Evolutionary conservation across 176 grass and related monocot species (phyloP).

Genomic region (Alloteropsis semialata): DNA sequence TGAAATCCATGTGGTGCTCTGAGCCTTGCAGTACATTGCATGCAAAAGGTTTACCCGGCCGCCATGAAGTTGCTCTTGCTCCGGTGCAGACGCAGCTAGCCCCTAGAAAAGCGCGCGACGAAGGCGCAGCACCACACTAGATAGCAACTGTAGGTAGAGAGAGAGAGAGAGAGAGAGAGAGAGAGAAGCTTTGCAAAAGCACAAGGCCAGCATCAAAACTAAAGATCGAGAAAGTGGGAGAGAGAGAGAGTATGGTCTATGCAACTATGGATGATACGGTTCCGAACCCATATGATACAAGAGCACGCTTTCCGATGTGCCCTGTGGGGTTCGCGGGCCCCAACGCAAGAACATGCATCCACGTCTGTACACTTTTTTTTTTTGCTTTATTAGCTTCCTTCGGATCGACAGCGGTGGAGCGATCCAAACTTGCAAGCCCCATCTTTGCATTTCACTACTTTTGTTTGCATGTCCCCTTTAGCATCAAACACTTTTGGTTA

Average conservation of each 20-base stretch:
- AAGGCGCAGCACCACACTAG: slow-evolving; percentile 11
- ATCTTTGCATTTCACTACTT: background rate
- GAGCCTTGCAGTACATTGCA: slow-evolving; percentile 2
- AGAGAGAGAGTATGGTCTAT: background rate
- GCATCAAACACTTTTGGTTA: slow-evolving; percentile 32
- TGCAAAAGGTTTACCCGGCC: background rate
- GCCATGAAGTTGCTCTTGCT: no score
- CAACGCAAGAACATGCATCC: slow-evolving; percentile 20
- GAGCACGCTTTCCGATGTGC: slow-evolving; percentile 41
- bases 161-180: background rate
- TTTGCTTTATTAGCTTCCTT: slow-evolving; percentile 22
- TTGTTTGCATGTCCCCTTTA: background rate
- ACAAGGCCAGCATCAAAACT: slow-evolving; percentile 15
- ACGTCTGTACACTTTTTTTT: background rate
- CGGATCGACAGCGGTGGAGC: slow-evolving; percentile 10
- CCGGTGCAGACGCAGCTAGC: background rate
- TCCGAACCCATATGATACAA: slow-evolving; percentile 24
- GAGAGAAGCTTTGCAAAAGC: slow-evolving; percentile 11
- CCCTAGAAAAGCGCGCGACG: slow-evolving; percentile 13
- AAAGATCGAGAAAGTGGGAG: background rate
- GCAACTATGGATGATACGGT: slow-evolving; percentile 7
- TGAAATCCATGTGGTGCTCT: slow-evolving; percentile 18
- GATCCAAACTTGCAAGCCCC: slow-evolving; percentile 35
- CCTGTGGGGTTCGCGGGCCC: slow-evolving; percentile 20
- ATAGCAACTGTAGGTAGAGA: background rate